Evolutionary conservation across 768 basidiomycete species (phyloP), one percentile per base, ranked within the genome.

Genomic region (Calocybe indica): DNA sequence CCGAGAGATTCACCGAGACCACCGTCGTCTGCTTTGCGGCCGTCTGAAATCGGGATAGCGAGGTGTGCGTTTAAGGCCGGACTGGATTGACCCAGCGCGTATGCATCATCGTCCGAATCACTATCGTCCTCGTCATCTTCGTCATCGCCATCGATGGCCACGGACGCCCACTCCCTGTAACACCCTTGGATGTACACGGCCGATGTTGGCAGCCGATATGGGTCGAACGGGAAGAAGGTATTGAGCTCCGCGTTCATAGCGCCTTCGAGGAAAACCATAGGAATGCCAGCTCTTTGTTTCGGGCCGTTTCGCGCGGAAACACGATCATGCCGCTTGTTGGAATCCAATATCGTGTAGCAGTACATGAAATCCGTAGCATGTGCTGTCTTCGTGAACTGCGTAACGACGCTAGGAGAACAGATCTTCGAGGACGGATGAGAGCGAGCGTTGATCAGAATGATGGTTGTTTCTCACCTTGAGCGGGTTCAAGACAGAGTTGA

Each of bases 141-240:
- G 0, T 83, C 85, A 0, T 85, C 85, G 0, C 82, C 85, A 6
- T 83, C 85, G 12, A 82, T 79, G 4, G 88, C 85, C 3, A 95
- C 92, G 31, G 80, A 71, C 12, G 82, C 72, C 95, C 95, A 99
- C 51, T 94, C 90, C 39, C 93, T 74, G 58, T 97, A 99, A 28
- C 96, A 78, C 7, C 72, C 74, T 45, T 90, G 82, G 46, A 99
- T 87, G 58, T 83, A 96, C 14, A 66, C 63, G 30, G 77, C 72
- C 34, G 91, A 92, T 48, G 81, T 76, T 0, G 91, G 87, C 5
- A 99, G 80, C 50, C 84, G 88, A 71, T 92, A 98, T 2, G 96
- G 96, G 64, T 99, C 96, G 62, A 99, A 99, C 0, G 96, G 96
- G 73, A 99, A 99, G 72, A 97, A 98, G 8, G 85, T 82, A 60